Base-by-base conservation (phyloP, 225 moss, liverwort and hornwort species). In the Physcomitrellopsis africana region DNA sequence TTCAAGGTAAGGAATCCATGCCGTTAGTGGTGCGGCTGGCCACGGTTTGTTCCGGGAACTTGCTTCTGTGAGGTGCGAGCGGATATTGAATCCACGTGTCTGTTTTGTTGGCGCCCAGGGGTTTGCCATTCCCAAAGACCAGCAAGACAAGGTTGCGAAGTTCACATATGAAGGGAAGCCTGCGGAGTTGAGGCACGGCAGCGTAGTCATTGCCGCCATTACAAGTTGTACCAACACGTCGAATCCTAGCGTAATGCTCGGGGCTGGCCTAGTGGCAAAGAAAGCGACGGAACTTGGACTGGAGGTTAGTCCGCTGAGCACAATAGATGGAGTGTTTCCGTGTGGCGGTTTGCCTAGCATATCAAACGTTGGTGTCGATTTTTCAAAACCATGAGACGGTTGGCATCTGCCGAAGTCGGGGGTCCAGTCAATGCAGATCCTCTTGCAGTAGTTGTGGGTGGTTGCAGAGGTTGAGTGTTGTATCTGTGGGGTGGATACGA, bases 181-280 rank as follows among this genome's bases (percentile, higher is more conserved):
- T 43, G 92, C 92, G 52, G 94, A 97, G 81, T 70, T 97, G 81
- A 86, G 81, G 57, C 92, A 97, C 65, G 97, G 97, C 55, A 91
- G 91, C 60, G 58, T 97, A 71, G 97, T 97, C 29, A 97, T 97
- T 71, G 89, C 97, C 69, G 97, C 97, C 53, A 97, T 97, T 70
- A 97, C 97, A 52, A 97, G 97, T 84, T 97, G 97, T 85, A 97
- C 97, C 18, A 97, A 97, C 75, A 97, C 94, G 19, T 96, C 96
- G 54, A 96, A 96, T 73, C 96, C 96, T 11, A 88, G 82, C 73
- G 96, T 96, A 22, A 96, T 96, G 96, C 91, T 96, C 24, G 96
- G 92, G 75, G 96, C 96, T 58, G 96, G 94, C 22, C 91, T 96
- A 66, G 86, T 96, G 63, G 96, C 96, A 12, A 96, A 94, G 83